These are phyloP conservation scores for Rhododendron molle DNA, from an alignment of 148 eudicot genomes.

Conservation along the genomic window DNA sequence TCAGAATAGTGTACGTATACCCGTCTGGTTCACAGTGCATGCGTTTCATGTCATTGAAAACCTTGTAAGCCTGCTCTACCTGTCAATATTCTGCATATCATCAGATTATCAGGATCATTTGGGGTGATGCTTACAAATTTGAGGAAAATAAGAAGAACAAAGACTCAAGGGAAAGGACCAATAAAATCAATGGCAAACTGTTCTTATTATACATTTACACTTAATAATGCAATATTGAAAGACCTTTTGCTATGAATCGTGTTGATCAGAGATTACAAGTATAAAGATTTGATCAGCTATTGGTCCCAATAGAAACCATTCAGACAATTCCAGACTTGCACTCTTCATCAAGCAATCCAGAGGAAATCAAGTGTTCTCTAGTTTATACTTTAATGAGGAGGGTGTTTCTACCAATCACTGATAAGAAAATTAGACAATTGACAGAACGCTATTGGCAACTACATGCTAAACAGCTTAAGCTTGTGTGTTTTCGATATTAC, in stretches of 20 bases:
- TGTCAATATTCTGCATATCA: slow-evolving; percentile 65
- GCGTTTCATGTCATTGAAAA: slow-evolving; percentile 75
- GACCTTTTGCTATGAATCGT: neutral
- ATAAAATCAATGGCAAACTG: neutral
- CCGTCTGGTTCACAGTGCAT: slow-evolving; percentile 79
- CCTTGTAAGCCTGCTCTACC: slow-evolving; percentile 68
- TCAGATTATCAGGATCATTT: slow-evolving; percentile 47
- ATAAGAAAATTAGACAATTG: neutral
- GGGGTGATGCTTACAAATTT: neutral
- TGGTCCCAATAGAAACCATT: neutral
- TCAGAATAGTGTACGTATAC: slow-evolving; percentile 82
- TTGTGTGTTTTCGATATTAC: neutral
- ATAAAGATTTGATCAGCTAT: neutral
- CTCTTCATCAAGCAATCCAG: neutral
- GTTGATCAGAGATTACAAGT: neutral
- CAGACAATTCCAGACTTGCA: neutral
- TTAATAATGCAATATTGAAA: neutral
- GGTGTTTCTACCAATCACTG: neutral
- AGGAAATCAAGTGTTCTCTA: neutral
- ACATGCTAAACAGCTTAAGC: neutral
- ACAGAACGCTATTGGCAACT: neutral
- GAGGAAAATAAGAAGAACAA: neutral
- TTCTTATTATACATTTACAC: neutral
- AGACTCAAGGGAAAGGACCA: neutral
- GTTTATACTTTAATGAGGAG: neutral